A percentile compares a stretch with the other conserved stretches of the same genome.
phyloP scores from a whole-genome alignment of 164 flowering plant genomes.

The Houttuynia cordata region DNA sequence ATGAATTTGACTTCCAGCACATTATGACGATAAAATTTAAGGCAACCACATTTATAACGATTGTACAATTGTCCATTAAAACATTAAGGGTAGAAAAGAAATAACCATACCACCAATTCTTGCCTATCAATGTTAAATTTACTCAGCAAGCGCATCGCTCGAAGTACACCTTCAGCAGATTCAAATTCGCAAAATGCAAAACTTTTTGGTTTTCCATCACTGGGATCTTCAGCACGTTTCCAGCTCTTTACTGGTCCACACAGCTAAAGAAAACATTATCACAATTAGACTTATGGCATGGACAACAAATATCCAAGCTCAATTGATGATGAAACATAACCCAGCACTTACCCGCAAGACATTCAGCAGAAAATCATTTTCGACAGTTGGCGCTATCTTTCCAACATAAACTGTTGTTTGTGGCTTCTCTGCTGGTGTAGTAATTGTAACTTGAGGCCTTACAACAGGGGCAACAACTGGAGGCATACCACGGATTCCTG shows the following conservation, averaged over 20 bases:
- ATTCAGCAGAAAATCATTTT: constrained; percentile 78
- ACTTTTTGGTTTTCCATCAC: constrained; percentile 65
- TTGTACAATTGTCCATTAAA: not conserved
- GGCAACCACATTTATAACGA: too few species aligned
- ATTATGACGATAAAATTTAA: too few species aligned
- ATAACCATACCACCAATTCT: constrained; percentile 70
- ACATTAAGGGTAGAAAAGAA: not conserved
- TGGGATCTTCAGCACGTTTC: constrained; percentile 85
- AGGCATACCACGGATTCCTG: constrained; percentile 58
- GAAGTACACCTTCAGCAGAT: constrained; percentile 95
- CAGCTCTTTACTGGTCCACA: constrained; percentile 98
- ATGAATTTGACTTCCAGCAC: too few species aligned
- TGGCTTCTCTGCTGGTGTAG: constrained; percentile 79
- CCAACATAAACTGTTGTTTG: constrained; percentile 94
- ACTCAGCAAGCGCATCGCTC: constrained; percentile 74
- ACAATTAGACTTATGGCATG: not conserved
- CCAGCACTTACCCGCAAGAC: constrained; percentile 45
- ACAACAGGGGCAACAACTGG: constrained; percentile 51
- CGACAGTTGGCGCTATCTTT: constrained; percentile 76
- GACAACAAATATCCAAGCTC: not conserved
- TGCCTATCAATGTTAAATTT: constrained; percentile 88
- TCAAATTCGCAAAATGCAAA: constrained; percentile 98
- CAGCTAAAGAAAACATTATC: constrained; percentile 34
- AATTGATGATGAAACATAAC: not conserved
- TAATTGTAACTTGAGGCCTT: constrained; percentile 59